Evolutionary conservation across 2,329 filamentous ascomycete species (phyloP).

Genomic region (Trichoderma sp.): DNA sequence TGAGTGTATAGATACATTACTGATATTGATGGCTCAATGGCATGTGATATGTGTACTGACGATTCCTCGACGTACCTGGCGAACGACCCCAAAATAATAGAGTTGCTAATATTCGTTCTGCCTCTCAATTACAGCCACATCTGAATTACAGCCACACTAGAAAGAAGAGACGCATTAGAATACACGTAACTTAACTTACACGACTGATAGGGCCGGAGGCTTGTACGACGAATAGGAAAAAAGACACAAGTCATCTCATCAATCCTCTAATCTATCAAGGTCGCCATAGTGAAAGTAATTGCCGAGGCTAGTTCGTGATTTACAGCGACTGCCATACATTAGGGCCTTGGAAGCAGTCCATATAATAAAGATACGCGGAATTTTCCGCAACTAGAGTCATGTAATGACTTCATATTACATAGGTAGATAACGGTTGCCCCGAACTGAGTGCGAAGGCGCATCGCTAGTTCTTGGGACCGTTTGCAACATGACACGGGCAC

Average conservation of each 20-base stretch:
- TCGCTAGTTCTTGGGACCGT: background rate
- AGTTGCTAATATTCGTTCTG: background rate
- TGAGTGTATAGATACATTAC: background rate
- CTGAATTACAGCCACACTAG: background rate
- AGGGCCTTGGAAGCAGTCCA: background rate
- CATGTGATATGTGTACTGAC: background rate
- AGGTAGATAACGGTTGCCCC: background rate
- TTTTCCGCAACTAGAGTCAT: background rate
- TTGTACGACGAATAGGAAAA: background rate
- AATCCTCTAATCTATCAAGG: background rate
- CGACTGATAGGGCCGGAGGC: background rate
- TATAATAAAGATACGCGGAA: background rate
- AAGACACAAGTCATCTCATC: background rate
- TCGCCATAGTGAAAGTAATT: background rate
- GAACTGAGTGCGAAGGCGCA: background rate
- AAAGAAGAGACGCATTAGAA: background rate
- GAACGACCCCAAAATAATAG: background rate
- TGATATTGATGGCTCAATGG: background rate
- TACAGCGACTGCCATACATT: background rate
- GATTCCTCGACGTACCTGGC: background rate
- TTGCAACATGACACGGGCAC: background rate
- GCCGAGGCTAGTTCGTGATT: background rate
- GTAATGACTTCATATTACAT: background rate
- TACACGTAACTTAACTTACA: background rate
- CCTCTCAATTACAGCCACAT: background rate